These are phyloP conservation scores for Mycena albidolilacea DNA, from an alignment of 768 basidiomycete species.

Conservation along the genomic window DNA sequence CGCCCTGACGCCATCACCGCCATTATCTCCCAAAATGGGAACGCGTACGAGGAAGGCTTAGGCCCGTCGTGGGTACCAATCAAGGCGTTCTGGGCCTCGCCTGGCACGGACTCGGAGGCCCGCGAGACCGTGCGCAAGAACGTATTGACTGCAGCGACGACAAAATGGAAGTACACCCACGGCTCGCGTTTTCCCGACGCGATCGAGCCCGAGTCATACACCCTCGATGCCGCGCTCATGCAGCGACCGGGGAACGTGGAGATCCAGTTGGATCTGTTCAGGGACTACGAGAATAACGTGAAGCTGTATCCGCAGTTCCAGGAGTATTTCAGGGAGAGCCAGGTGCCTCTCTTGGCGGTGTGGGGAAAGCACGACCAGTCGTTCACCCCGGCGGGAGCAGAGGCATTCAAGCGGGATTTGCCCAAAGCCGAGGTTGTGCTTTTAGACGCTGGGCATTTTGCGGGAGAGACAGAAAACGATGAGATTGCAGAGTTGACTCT, in stretches of 20 bases:
- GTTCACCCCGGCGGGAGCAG: slow-evolving; percentile 59
- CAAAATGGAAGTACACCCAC: slow-evolving; percentile 54
- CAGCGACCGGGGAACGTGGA: slow-evolving; percentile 54
- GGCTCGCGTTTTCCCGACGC: slow-evolving; percentile 53
- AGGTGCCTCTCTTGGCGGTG: slow-evolving; percentile 59
- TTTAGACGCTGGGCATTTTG: slow-evolving; percentile 63
- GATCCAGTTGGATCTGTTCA: slow-evolving; percentile 59
- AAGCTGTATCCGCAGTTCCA: slow-evolving; percentile 61
- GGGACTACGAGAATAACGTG: slow-evolving; percentile 57
- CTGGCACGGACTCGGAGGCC: slow-evolving; percentile 37
- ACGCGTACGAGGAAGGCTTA: slow-evolving; percentile 62
- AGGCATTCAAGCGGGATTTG: slow-evolving; percentile 57
- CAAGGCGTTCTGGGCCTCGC: slow-evolving; percentile 49
- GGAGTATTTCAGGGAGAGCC: slow-evolving; percentile 53
- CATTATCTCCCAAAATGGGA: slow-evolving; percentile 64
- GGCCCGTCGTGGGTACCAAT: slow-evolving; percentile 56
- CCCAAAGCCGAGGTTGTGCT: slow-evolving; percentile 54
- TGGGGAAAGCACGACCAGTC: slow-evolving; percentile 64
- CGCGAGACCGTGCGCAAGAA: slow-evolving; percentile 42
- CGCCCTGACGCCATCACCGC: slow-evolving; percentile 58
- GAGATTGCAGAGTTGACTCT: slow-evolving; percentile 22
- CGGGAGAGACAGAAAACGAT: slow-evolving; percentile 55
- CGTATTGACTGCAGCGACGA: slow-evolving; percentile 47
- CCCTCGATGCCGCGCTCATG: slow-evolving; percentile 58
- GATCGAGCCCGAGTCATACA: slow-evolving; percentile 54